A percentile compares a stretch with the other conserved stretches of the same genome.
These are phyloP conservation scores for Chaetomiaceae sp. DNA, from an alignment of 2,329 filamentous ascomycete genomes.

Conservation along the genomic window DNA sequence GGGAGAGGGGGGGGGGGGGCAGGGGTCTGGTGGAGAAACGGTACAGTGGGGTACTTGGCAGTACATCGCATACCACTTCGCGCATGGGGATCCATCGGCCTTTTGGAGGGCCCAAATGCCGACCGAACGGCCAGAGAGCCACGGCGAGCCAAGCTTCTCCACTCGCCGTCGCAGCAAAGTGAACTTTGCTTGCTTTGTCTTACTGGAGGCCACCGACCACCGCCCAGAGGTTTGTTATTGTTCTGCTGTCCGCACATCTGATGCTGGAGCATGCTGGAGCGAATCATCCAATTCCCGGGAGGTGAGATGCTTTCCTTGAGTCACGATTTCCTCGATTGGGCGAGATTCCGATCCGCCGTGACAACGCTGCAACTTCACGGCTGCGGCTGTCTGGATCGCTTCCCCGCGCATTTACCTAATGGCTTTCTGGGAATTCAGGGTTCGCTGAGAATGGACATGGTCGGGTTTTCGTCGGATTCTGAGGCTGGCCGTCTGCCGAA, in stretches of 20 bases:
- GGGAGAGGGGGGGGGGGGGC: not conserved
- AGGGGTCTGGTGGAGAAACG: not conserved
- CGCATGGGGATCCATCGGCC: not conserved
- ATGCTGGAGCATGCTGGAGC: not conserved
- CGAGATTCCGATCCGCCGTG: not conserved
- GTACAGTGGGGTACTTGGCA: constrained; percentile 9
- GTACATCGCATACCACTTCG: no score
- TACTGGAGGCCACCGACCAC: no score
- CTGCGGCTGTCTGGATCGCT: not conserved
- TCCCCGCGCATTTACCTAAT: not conserved
- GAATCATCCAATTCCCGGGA: not conserved
- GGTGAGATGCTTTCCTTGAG: not conserved
- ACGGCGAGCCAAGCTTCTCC: constrained; percentile 3
- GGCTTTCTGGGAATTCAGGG: not conserved
- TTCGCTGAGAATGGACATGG: not conserved
- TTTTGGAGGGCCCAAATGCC: constrained; percentile 2
- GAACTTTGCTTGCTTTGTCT: no score
- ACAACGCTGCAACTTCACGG: not conserved
- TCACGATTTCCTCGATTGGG: not conserved
- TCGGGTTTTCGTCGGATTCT: not conserved
- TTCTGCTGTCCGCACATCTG: not conserved
- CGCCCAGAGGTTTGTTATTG: no score
- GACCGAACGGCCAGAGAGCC: not conserved
- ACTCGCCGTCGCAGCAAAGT: not conserved
- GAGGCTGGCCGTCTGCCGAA: constrained; percentile 5